phyloP scores from a whole-genome alignment of 2,329 filamentous ascomycete genomes.

The Colletotrichum orchidophilum region DNA sequence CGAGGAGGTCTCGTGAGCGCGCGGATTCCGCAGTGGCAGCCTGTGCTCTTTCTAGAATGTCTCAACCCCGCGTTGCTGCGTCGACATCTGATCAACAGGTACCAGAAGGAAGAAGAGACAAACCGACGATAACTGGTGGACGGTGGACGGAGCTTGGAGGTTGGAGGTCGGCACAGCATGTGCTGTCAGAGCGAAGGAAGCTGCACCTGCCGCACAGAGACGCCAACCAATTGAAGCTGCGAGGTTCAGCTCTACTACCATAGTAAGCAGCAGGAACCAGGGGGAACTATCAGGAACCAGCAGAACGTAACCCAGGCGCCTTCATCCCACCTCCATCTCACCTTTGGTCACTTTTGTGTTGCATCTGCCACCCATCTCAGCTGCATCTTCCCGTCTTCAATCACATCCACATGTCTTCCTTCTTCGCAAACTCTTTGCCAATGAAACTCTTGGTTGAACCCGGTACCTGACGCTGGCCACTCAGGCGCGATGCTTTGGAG shows the following conservation, averaged over 20 bases:
- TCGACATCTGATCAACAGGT: slow-evolving; percentile 14
- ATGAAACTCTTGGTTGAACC: background rate
- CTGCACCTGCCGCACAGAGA: background rate
- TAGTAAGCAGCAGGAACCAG: background rate
- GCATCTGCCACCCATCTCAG: slow-evolving; percentile 1
- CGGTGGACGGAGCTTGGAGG: no score
- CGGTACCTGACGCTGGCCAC: slow-evolving; percentile 2
- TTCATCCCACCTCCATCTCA: background rate
- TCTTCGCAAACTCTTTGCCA: background rate
- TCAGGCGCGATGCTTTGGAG: background rate
- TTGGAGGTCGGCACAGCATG: no score
- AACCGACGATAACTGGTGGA: background rate
- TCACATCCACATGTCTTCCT: slow-evolving; percentile 11
- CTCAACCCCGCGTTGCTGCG: slow-evolving; percentile 1
- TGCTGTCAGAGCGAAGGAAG: no score
- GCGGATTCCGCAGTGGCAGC: background rate
- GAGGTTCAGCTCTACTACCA: background rate
- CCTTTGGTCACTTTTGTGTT: slow-evolving; percentile 4
- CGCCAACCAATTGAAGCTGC: background rate
- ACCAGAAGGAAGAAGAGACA: background rate
- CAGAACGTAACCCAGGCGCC: slow-evolving; percentile 5
- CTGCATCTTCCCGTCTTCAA: slow-evolving; percentile 23
- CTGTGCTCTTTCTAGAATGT: slow-evolving; percentile 1
- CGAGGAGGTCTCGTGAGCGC: background rate
- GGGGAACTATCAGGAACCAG: background rate